Evolutionary conservation across 2,329 filamentous ascomycete genomes (phyloP).

Genomic region (Cadophora malorum): DNA sequence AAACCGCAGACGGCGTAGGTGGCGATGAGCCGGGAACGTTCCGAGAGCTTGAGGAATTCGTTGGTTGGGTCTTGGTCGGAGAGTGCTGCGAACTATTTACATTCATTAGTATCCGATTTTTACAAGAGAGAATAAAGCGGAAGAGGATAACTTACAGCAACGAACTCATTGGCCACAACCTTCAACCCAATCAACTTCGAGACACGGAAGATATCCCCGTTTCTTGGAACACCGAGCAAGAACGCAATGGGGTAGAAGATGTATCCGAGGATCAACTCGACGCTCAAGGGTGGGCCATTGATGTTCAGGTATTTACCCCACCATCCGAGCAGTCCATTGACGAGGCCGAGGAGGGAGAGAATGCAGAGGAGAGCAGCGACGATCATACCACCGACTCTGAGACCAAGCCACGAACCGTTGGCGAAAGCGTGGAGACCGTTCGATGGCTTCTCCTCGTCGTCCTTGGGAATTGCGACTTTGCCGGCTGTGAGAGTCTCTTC

Average conservation of each 20-base stretch:
- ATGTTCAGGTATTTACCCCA: constrained; percentile 82
- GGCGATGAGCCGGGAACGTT: constrained; percentile 79
- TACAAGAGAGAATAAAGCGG: too few relatives aligned
- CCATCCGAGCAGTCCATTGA: constrained; percentile 82
- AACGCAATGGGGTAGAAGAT: constrained; percentile 80
- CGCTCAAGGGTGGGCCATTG: constrained; percentile 70
- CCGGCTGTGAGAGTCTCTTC: constrained; percentile 87
- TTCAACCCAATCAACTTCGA: constrained; percentile 83
- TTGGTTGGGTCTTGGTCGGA: constrained; percentile 31
- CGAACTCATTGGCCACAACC: constrained; percentile 67
- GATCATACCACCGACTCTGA: constrained; percentile 89
- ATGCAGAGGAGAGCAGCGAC: constrained; percentile 81
- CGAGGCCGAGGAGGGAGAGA: constrained; percentile 75
- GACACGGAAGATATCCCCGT: constrained; percentile 70
- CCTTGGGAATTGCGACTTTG: constrained; percentile 74
- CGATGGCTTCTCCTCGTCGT: constrained; percentile 75
- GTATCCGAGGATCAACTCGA: constrained; percentile 80
- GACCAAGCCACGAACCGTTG: constrained; percentile 82
- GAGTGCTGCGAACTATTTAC: constrained; percentile 22
- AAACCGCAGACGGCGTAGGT: constrained; percentile 86
- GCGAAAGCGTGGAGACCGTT: constrained; percentile 87
- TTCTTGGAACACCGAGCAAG: constrained; percentile 77
- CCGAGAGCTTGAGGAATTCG: constrained; percentile 64
- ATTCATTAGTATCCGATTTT: background rate
- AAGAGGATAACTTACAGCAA: constrained; percentile 34